Conservation (phyloP, 495 filamentous ascomycete genomes). For the Aspergillus homomorphus region DNA sequence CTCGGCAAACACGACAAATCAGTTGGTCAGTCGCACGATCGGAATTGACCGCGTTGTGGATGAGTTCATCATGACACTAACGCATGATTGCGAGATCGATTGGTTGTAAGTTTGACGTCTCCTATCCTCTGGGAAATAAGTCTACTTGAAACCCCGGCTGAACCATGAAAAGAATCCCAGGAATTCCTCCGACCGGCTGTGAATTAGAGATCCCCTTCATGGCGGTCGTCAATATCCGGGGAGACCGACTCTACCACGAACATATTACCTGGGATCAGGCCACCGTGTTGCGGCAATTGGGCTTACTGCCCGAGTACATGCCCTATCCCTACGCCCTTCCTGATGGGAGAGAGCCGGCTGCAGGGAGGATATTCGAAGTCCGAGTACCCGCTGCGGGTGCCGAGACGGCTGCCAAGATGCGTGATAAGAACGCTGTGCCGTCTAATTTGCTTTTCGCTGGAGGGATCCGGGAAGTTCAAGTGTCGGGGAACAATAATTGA, state of each 20-base stretch:
- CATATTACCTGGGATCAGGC: conserved; percentile 81
- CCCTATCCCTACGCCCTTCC: neutral
- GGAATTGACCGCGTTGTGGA: conserved; percentile 54
- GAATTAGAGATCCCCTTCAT: conserved; percentile 63
- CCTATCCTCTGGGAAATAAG: too few species aligned
- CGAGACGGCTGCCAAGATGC: too few species aligned
- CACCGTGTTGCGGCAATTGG: conserved; percentile 65
- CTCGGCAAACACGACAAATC: conserved; percentile 54
- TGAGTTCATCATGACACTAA: conserved; percentile 54
- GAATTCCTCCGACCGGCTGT: conserved; percentile 61
- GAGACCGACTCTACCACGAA: conserved; percentile 69
- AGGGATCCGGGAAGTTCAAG: too few species aligned
- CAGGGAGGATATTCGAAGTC: too few species aligned
- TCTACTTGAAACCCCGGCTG: conserved; percentile 6
- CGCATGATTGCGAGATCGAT: conserved; percentile 60
- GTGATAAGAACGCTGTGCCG: too few species aligned
- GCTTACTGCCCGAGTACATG: conserved; percentile 42
- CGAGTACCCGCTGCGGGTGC: too few species aligned
- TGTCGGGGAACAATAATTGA: too few species aligned
- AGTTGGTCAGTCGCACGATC: conserved; percentile 64
- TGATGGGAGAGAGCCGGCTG: too few species aligned
- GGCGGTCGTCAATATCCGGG: conserved; percentile 67
- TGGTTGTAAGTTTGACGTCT: conserved; percentile 52
- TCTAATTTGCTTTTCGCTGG: too few species aligned
- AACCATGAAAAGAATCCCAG: conserved; percentile 46